phyloP scores from a whole-genome alignment of 352 stramenopile genomes.

The Globisporangium takayamanum region DNA sequence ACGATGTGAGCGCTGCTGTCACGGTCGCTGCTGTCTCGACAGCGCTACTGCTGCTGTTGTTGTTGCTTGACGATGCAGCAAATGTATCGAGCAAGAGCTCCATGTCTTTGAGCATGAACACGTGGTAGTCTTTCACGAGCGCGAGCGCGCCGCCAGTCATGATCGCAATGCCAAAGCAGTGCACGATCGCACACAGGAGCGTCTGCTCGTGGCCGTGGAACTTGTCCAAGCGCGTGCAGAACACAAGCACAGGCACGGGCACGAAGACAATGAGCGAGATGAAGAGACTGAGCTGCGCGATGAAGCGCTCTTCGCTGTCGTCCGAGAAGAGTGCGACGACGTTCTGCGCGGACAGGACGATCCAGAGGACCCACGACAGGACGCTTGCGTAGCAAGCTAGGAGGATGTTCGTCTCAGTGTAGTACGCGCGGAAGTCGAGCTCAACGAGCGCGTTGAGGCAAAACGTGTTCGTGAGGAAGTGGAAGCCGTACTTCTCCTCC shows the following conservation, averaged over 20 bases:
- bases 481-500: conserved; percentile 80
- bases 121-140: conserved; percentile 33
- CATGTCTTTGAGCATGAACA: conserved; percentile 43
- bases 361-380: conserved; percentile 51
- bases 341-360: conserved; percentile 34
- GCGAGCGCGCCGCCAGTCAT: conserved; percentile 41
- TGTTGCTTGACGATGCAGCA: not conserved
- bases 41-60: not conserved
- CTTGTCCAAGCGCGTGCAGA: conserved; percentile 36
- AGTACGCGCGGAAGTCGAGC: conserved; percentile 77
- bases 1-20: not conserved
- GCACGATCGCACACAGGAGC: conserved; percentile 54
- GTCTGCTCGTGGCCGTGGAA: conserved; percentile 56
- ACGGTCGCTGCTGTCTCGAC: not conserved
- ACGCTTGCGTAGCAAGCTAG: conserved; percentile 59
- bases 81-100: conserved; percentile 33
- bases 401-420: conserved; percentile 58
- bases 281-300: conserved; percentile 31
- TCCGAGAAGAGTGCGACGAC: conserved; percentile 35
- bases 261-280: conserved; percentile 50
- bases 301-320: conserved; percentile 21
- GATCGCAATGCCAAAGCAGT: conserved; percentile 56
- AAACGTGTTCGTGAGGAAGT: conserved; percentile 77
- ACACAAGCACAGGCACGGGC: conserved; percentile 49
- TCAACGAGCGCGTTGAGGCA: conserved; percentile 48